Conservation (phyloP, 176 grass and related monocot species). For the Microstegium vimineum region DNA sequence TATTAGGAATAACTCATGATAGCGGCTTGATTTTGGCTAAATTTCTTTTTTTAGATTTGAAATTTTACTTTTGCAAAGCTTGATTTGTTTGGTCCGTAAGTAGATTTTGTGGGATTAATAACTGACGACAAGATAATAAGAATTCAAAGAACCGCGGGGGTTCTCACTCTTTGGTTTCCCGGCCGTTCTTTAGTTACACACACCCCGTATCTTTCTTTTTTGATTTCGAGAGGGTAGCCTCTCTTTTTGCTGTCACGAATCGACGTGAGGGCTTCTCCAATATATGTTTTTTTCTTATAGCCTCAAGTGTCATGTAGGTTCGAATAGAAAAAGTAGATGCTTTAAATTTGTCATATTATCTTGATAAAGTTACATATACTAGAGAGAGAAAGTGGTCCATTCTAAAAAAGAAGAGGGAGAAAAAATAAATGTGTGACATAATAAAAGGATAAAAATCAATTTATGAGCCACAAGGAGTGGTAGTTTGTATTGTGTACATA, state of each 20-base stretch:
- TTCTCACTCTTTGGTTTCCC: neutral
- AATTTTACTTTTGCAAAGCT: neutral
- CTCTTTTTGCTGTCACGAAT: neutral
- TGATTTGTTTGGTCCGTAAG: neutral
- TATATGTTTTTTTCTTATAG: too few relatives aligned
- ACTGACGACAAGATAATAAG: neutral
- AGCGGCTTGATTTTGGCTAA: neutral
- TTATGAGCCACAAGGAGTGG: too few relatives aligned
- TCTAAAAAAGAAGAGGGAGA: too few relatives aligned
- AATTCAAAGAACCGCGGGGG: neutral
- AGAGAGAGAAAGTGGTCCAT: too few relatives aligned
- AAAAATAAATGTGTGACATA: too few relatives aligned
- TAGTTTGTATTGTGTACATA: too few relatives aligned
- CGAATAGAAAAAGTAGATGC: too few relatives aligned
- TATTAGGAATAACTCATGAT: neutral
- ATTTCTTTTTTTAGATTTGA: neutral
- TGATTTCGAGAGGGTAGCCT: neutral
- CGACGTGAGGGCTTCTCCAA: too few relatives aligned
- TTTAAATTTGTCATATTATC: too few relatives aligned
- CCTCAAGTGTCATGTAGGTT: too few relatives aligned
- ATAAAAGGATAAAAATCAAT: too few relatives aligned
- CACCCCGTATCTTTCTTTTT: neutral
- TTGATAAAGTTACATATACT: too few relatives aligned
- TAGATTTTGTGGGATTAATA: neutral
- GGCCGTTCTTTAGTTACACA: neutral